Percentiles rank a stretch among this genome's conserved stretches.
Conservation (phyloP, 352 stramenopile species). For the Phytophthora podocarpi region DNA sequence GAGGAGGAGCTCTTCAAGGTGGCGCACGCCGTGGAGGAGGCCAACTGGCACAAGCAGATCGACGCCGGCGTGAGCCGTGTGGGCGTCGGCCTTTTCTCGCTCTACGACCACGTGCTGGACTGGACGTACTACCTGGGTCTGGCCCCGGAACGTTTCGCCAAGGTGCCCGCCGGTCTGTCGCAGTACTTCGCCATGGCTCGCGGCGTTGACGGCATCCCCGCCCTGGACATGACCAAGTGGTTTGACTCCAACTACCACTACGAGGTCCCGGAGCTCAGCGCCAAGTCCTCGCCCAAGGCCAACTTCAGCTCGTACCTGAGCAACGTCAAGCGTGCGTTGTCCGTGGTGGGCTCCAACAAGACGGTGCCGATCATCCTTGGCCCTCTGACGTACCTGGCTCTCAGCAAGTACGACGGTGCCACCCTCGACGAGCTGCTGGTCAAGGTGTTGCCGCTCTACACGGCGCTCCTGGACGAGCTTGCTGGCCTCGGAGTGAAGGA, state of each 20-base stretch:
- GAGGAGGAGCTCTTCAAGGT: slow-evolving; percentile 83
- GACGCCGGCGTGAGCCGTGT: slow-evolving; percentile 79
- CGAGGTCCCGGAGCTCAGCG: slow-evolving; percentile 91
- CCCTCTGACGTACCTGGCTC: slow-evolving; percentile 79
- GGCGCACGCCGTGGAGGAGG: slow-evolving; percentile 76
- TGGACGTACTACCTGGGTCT: slow-evolving; percentile 86
- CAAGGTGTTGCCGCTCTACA: slow-evolving; percentile 84
- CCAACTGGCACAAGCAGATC: slow-evolving; percentile 88
- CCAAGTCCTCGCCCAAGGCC: slow-evolving; percentile 64
- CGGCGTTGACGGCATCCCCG: slow-evolving; percentile 88
- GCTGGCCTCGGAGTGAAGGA: slow-evolving; percentile 76
- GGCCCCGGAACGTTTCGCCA: slow-evolving; percentile 78
- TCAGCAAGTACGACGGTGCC: slow-evolving; percentile 84
- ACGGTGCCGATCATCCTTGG: slow-evolving; percentile 84
- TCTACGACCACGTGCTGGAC: slow-evolving; percentile 93
- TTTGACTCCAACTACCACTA: slow-evolving; percentile 97
- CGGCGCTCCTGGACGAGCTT: slow-evolving; percentile 74
- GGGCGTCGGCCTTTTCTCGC: slow-evolving; percentile 87
- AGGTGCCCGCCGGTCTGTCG: slow-evolving; percentile 56
- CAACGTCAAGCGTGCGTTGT: slow-evolving; percentile 79
- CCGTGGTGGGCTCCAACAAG: slow-evolving; percentile 80
- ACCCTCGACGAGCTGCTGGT: slow-evolving; percentile 73
- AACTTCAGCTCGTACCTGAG: slow-evolving; percentile 85
- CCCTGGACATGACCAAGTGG: slow-evolving; percentile 95
- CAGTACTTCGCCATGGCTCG: slow-evolving; percentile 93